Evolutionary conservation across 352 stramenopile species (phyloP), one percentile per base, ranked within the genome.

Genomic region (Pythium guiyangense): DNA sequence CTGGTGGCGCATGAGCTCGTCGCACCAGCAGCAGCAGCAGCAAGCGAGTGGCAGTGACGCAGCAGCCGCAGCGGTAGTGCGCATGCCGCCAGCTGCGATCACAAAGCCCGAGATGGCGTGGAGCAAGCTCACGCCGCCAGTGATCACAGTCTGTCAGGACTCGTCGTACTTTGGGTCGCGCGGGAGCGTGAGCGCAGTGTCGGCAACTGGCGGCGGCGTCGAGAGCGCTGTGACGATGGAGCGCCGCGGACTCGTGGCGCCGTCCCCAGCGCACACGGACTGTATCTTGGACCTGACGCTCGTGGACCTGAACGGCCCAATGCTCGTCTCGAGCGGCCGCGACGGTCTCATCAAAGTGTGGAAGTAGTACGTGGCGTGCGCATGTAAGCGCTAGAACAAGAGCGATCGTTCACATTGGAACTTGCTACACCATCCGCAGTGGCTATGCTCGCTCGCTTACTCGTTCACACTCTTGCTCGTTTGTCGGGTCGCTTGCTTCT

Each of bases 331-430:
- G 18, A 90, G 86, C 57, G 94, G 88, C 29, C 81, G 95, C 49
- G 96, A 99, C 74, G 94, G 92, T 31, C 88, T 97, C 62, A 97
- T 99, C 60, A 99, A 99, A 71, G 73, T 98, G 50, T 99, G 94
- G 93, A 92, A 95, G 54, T 99, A 70, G 40, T 22, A 22, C 22
- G 25, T 29, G 10, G 11, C 11, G 20, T 27, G 5, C 12, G 43
- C 44, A 34, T 43, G 20, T 17, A n/a, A 20, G 10, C 8, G 45
- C 11, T 4, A 29, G 22, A 49, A 18, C 22, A 22, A 49, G 46
- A 35, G 46, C 26, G 34, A 37, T 22, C 22, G 22, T 22, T 22
- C 22, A 22, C 22, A 22, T 22, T 22, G 22, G 22, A 22, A 22
- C 22, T 22, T 22, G 22, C 22, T 22, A 22, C 22, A 22, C 22